phyloP scores from a whole-genome alignment of 441 rosid species.

The Syzygium malaccense region DNA sequence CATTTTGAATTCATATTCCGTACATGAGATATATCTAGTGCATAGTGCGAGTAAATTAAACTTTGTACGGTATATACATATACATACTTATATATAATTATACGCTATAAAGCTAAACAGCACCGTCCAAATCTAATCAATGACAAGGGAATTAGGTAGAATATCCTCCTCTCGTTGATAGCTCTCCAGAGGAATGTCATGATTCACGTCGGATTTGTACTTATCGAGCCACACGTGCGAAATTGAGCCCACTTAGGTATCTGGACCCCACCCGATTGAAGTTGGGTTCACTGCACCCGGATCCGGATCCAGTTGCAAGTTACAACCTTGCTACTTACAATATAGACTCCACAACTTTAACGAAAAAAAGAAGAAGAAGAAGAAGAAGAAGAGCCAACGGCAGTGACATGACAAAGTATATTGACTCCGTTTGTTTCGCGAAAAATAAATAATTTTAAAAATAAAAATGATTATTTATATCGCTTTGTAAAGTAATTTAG shows the following conservation, averaged over 20 bases:
- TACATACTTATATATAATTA: no score
- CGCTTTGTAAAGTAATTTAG: not conserved
- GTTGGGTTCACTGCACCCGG: not conserved
- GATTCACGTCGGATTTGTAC: not conserved
- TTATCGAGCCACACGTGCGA: not conserved
- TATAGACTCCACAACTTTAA: not conserved
- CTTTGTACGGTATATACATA: not conserved
- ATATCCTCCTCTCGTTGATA: not conserved
- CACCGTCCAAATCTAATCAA: no score
- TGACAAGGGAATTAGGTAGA: no score
- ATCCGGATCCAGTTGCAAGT: not conserved
- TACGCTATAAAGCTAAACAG: no score
- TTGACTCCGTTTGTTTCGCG: no score
- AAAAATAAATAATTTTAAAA: no score
- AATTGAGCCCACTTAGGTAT: not conserved
- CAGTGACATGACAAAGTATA: not conserved
- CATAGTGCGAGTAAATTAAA: no score
- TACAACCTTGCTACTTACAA: not conserved
- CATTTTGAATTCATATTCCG: no score
- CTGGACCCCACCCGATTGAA: not conserved
- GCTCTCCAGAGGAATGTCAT: not conserved
- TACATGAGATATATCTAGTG: not conserved
- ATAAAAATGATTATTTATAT: no score
- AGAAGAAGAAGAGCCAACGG: not conserved
- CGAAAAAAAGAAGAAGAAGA: rapidly evolving